phyloP scores from a whole-genome alignment of 345 rosid genomes.

The Orychophragmus violaceus region DNA sequence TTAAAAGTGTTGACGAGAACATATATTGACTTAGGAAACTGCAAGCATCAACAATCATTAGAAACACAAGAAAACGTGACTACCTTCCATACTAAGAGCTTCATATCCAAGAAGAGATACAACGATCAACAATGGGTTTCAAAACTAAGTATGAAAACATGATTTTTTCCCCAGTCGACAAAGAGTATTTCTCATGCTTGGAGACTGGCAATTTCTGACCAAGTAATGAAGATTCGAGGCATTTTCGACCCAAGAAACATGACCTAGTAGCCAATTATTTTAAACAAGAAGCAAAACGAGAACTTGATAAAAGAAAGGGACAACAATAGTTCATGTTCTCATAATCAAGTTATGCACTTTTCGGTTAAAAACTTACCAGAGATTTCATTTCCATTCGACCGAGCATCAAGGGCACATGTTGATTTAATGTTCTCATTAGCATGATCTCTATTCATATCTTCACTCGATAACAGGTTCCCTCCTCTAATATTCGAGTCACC shows the following conservation, averaged over 20 bases:
- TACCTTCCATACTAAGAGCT: neutral
- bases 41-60: neutral
- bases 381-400: constrained; percentile 12
- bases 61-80: neutral
- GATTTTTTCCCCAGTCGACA: neutral
- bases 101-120: neutral
- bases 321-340: neutral
- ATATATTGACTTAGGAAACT: neutral
- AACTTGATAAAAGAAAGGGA: neutral
- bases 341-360: neutral
- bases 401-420: constrained; percentile 15
- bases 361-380: constrained; percentile 36
- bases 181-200: constrained; percentile 13
- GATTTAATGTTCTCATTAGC: constrained; percentile 13
- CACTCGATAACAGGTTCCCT: constrained; percentile 12
- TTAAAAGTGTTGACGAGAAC: neutral
- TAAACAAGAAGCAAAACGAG: neutral
- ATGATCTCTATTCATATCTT: constrained; percentile 11
- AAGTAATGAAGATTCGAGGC: constrained; percentile 11
- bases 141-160: neutral
- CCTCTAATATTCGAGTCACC: constrained; percentile 27
- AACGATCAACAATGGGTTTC: neutral
- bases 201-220: constrained; percentile 8
- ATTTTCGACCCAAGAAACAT: constrained; percentile 17
- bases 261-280: neutral